Percentiles rank a stretch among this genome's conserved stretches.
Conservation (phyloP, 352 stramenopile species). For the Phytophthora citricola region DNA sequence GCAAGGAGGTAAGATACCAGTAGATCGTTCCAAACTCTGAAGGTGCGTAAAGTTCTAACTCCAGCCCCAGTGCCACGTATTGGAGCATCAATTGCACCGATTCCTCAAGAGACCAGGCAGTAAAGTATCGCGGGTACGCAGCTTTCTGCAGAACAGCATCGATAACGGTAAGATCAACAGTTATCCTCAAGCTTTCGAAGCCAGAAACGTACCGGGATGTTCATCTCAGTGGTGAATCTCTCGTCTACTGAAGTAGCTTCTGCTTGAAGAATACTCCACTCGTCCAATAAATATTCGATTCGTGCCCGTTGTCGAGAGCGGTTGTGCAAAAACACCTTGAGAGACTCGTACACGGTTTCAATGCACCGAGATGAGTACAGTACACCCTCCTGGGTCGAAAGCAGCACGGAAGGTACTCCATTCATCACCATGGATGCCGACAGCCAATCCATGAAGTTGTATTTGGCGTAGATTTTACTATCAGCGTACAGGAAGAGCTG, state of each 20-base stretch:
- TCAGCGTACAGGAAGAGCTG: conserved; percentile 88
- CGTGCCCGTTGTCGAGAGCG: conserved; percentile 80
- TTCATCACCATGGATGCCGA: conserved; percentile 84
- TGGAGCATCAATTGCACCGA: conserved; percentile 80
- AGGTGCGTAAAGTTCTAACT: conserved; percentile 80
- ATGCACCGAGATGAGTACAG: conserved; percentile 78
- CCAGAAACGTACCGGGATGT: conserved; percentile 64
- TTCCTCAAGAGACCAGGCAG: conserved; percentile 82
- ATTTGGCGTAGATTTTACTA: conserved; percentile 85
- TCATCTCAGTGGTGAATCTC: conserved; percentile 85
- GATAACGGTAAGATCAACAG: conserved; percentile 6
- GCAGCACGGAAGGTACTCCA: conserved; percentile 77
- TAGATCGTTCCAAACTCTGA: conserved; percentile 79
- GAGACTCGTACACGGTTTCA: conserved; percentile 85
- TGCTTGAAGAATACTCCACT: conserved; percentile 79
- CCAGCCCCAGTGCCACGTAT: conserved; percentile 76
- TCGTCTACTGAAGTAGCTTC: conserved; percentile 80
- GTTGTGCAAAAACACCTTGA: conserved; percentile 84
- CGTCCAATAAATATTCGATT: conserved; percentile 84
- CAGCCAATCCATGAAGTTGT: conserved; percentile 89
- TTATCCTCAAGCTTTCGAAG: neutral
- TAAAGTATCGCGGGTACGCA: conserved; percentile 82
- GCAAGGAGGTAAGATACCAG: conserved; percentile 50
- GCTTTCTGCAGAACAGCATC: conserved; percentile 53
- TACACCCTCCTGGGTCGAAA: conserved; percentile 87